phyloP scores from a whole-genome alignment of 2,329 filamentous ascomycete genomes.

The Sporothrix globosa region DNA sequence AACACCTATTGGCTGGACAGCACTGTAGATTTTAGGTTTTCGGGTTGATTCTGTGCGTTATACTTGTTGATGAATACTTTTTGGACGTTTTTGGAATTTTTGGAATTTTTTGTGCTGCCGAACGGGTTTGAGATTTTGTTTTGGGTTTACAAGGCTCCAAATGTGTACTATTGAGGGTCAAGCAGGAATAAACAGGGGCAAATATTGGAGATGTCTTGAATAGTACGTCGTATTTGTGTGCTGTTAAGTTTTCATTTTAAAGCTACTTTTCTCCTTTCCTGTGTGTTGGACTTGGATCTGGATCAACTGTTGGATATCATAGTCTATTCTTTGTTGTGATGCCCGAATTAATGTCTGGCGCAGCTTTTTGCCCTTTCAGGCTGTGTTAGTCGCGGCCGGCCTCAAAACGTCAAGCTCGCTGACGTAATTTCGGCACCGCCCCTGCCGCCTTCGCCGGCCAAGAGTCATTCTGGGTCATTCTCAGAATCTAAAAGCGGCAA shows the following conservation, averaged over 20 bases:
- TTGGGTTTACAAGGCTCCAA: background rate
- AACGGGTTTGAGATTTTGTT: background rate
- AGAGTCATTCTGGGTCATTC: slow-evolving; percentile 27
- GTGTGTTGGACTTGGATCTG: slow-evolving; percentile 6
- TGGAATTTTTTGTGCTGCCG: background rate
- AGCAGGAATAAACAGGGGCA: background rate
- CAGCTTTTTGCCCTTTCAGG: background rate
- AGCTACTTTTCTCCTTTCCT: background rate
- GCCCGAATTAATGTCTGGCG: background rate
- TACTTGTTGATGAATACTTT: background rate
- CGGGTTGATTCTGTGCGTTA: background rate
- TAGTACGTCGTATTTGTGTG: background rate
- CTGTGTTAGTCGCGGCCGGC: slow-evolving; percentile 17
- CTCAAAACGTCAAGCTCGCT: slow-evolving; percentile 25
- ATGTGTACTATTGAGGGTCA: slow-evolving; percentile 18
- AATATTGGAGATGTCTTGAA: slow-evolving; percentile 1
- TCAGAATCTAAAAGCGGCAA: slow-evolving; percentile 16
- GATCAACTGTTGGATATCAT: background rate
- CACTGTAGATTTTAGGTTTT: background rate
- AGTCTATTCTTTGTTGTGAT: background rate
- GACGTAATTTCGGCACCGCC: slow-evolving; percentile 31
- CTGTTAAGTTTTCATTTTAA: background rate
- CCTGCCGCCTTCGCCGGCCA: slow-evolving; percentile 21
- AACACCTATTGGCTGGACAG: background rate
- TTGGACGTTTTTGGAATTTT: background rate